Base-by-base conservation (phyloP, 2,329 filamentous ascomycete species). In the Onygenales sp. region DNA sequence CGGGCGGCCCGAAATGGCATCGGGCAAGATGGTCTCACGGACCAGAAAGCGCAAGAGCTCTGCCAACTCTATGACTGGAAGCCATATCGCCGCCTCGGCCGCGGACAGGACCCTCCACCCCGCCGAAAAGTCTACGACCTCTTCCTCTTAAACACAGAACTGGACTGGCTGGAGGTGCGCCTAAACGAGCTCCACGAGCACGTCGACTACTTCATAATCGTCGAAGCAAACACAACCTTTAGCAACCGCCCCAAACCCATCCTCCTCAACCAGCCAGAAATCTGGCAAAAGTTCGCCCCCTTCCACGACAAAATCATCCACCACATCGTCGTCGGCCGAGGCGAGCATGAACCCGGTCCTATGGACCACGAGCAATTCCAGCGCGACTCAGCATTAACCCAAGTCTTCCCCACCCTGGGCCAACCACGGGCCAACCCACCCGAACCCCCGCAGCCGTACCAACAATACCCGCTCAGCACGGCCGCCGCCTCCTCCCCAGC, bases 91-190 rank as follows among this genome's bases (percentile, higher is more conserved):
- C 42, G 42, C 11, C 13, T 10, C 9, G 33, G 4, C n/a, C 3
- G 14, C n/a, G 3, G 36, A 14, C 34, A 37, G 9, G 11, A 33
- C 7, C 13, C 45, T 14, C 9, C 11, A 32, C 9, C 27, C 27
- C 37, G n/a, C 11, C 74, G 79, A 49, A 81, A 79, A 62, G 69
- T 83, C 34, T 83, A 81, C 63, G 83, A 86, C 62, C 70, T 86
- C 1, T 73, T 83, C 60, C 77, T 84, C 72, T 67, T 85, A 59
- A 83, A 82, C 58, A 77, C 74, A 2, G 83, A 85, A 67, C 71
- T 85, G 10, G 82, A 85, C 67, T 83, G 80, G 75, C 73, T 86
- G 42, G 82, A 86, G 64, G 79, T 86, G 47, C 78, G 81, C 9
- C 70, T 86, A 2, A 74, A 81, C 60, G 78, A 78, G 2, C 74